Percentiles rank a stretch among this genome's conserved stretches.
Conservation (phyloP, 164 flowering plant species). For the Berberis thunbergii region DNA sequence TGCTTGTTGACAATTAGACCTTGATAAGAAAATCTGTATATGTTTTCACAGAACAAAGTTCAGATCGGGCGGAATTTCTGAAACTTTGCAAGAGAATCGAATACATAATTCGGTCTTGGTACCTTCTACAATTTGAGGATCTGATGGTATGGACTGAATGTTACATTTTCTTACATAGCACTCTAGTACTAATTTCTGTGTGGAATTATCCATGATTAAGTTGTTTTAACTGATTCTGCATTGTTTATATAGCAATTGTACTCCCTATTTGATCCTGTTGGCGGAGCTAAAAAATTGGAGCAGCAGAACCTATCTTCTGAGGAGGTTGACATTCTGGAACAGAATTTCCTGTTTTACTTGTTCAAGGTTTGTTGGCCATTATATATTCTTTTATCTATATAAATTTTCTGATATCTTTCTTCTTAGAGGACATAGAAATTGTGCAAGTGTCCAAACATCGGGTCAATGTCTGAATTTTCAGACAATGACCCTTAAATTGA, state of each 20-base stretch:
- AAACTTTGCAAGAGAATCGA: slow-evolving; percentile 90
- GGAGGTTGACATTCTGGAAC: slow-evolving; percentile 77
- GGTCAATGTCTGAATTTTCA: too few relatives aligned
- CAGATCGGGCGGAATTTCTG: slow-evolving; percentile 75
- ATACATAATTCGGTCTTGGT: slow-evolving; percentile 92
- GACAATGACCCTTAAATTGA: too few relatives aligned
- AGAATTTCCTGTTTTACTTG: slow-evolving; percentile 66
- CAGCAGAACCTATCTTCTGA: slow-evolving; percentile 65
- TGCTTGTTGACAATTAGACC: too few relatives aligned
- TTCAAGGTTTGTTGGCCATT: slow-evolving; percentile 45
- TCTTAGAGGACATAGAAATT: too few relatives aligned
- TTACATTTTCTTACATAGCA: neutral
- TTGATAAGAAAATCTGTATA: neutral
- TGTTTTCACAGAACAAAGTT: slow-evolving; percentile 40
- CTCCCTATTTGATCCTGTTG: slow-evolving; percentile 81
- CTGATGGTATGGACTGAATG: slow-evolving; percentile 49
- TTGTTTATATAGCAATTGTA: slow-evolving; percentile 61
- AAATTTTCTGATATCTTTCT: too few relatives aligned
- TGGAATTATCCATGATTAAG: too few relatives aligned
- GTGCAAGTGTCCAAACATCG: too few relatives aligned
- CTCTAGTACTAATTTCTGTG: too few relatives aligned
- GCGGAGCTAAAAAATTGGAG: slow-evolving; percentile 66
- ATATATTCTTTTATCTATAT: too few relatives aligned
- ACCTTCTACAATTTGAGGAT: slow-evolving; percentile 90
- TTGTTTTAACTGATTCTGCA: too few relatives aligned